These are phyloP conservation scores for Climacium dendroides DNA, from an alignment of 225 moss, liverwort and hornwort genomes.

Conservation along the genomic window DNA sequence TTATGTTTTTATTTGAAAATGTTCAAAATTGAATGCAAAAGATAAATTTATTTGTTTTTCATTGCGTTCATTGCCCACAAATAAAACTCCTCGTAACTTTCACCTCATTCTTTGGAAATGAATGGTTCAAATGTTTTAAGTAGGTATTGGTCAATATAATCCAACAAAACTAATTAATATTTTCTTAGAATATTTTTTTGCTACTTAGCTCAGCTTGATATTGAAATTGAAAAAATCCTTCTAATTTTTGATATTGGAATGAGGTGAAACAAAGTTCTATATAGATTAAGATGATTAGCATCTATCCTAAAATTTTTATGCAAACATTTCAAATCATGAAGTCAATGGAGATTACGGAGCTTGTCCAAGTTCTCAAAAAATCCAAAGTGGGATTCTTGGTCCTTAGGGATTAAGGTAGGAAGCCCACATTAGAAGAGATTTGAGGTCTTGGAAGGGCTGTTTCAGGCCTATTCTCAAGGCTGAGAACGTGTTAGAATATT, in stretches of 20 bases:
- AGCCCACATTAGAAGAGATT: no score
- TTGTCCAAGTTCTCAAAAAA: rapidly evolving
- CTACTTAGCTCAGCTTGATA: rapidly evolving
- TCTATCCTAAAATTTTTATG: not conserved
- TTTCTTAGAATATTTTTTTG: not conserved
- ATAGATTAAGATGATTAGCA: not conserved
- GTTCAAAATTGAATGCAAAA: no score
- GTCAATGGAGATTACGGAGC: not conserved
- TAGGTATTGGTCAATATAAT: not conserved
- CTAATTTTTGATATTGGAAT: not conserved
- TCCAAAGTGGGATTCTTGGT: not conserved
- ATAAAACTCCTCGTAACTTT: no score
- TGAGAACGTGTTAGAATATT: no score
- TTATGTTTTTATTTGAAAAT: no score
- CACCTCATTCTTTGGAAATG: not conserved
- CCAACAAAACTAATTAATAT: not conserved
- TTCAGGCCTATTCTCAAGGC: no score
- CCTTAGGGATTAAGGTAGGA: not conserved
- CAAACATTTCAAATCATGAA: not conserved
- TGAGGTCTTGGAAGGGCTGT: no score
- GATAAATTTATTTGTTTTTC: no score
- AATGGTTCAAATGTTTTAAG: not conserved
- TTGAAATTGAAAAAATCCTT: not conserved
- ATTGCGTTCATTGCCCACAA: no score
- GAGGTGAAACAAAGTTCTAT: not conserved